Base-by-base conservation (phyloP, 2,329 filamentous ascomycete species). In the Claviceps pusilla region DNA sequence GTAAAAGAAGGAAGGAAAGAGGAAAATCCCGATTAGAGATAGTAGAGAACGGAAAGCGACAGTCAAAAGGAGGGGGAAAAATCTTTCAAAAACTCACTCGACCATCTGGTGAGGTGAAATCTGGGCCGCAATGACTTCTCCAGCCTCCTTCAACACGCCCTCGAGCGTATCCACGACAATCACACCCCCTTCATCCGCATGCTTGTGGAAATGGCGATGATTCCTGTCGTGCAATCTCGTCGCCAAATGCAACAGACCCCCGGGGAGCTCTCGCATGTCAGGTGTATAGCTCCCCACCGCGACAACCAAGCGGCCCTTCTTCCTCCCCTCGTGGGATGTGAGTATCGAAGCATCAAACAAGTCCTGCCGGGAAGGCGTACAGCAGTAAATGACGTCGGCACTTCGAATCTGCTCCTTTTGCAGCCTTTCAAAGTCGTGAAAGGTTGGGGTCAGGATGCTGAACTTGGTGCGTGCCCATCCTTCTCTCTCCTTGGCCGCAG, bases 371-470 rank as follows among this genome's bases (percentile, higher is more conserved):
- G 83, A 85, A 0, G 90, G 88, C 1, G 89, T 95, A 59, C 88
- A 95, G 70, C 88, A 91, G 70, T 95, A 93, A 42, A 97, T 86
- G 10, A 87, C 84, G 62, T 93, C 87, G 0, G 87, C 80, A 9
- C 79, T 79, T 42, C 81, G 73, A 51, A 96, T 74, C 51, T 88
- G 80, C 42, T 85, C 79, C 62, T 84, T 84, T 41, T 89, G 69
- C 24, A 93, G 71, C 1, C 87, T 69, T 7, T 73, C 68, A 62
- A 76, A 82, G 61, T 82, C 90, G 54, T 78, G 80, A 59, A 91
- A 91, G 1, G 78, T 75, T 0, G 82, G 83, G 6, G 87, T 90
- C 50, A 84, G 61, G 24, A 82, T 68, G 37, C 79, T 79, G 62
- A 93, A 90, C 60, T 87, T 83, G 31, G 83, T 75, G 43, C 78